phyloP scores from a whole-genome alignment of 2,329 filamentous ascomycete genomes.

The Metarhizium sp. region DNA sequence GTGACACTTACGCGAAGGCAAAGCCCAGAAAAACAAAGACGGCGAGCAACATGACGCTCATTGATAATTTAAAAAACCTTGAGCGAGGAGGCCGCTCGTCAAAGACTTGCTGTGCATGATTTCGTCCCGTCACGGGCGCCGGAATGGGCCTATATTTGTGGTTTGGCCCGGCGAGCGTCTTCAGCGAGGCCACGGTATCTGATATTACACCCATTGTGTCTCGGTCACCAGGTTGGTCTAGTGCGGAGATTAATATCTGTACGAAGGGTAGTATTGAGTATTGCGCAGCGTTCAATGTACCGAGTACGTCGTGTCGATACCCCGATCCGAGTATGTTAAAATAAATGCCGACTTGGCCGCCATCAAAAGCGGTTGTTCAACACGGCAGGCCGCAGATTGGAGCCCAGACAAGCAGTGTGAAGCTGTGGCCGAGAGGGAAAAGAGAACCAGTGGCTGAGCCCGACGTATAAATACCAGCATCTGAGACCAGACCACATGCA shows the following conservation, averaged over 20 bases:
- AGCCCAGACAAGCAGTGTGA: too few relatives aligned
- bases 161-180: slow-evolving; percentile 11
- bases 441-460: too few relatives aligned
- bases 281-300: not conserved
- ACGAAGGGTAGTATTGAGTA: not conserved
- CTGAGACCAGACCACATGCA: too few relatives aligned
- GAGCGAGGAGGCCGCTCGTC: slow-evolving; percentile 1
- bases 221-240: not conserved
- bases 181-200: slow-evolving; percentile 3
- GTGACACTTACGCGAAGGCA: slow-evolving; percentile 10
- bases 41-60: slow-evolving; percentile 9
- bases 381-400: too few relatives aligned
- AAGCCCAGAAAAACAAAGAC: slow-evolving; percentile 8
- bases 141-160: slow-evolving; percentile 21
- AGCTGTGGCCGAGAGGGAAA: too few relatives aligned
- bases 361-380: too few relatives aligned
- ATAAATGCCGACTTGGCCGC: too few relatives aligned
- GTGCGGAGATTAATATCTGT: not conserved
- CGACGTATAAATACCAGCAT: too few relatives aligned
- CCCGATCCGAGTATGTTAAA: too few relatives aligned
- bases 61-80: slow-evolving; percentile 9
- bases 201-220: slow-evolving; percentile 5
- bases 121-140: slow-evolving; percentile 3
- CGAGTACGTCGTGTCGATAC: not conserved
- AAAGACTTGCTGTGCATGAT: not conserved